Evolutionary conservation across 306 rosid species (phyloP).

Genomic region (Datisca glomerata): DNA sequence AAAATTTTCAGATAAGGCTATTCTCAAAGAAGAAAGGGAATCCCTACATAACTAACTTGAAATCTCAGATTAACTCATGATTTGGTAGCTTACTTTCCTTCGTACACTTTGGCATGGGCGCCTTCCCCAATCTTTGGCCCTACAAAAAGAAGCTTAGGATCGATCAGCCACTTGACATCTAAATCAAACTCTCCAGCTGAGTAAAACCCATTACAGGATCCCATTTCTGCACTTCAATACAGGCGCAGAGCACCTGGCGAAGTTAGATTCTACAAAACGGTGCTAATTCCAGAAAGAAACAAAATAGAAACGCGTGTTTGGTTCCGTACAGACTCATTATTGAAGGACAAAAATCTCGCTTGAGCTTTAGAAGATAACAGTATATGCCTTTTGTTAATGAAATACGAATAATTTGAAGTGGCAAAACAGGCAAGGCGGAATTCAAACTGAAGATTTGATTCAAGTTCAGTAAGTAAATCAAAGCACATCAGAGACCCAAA

Average conservation of each 20-base stretch:
- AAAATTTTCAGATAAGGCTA: no score
- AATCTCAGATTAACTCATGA: slow-evolving; percentile 1
- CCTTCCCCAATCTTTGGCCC: slow-evolving; percentile 72
- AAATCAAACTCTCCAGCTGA: slow-evolving; percentile 53
- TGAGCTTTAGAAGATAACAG: no score
- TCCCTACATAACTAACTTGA: slow-evolving; percentile 9
- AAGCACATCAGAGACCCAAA: background rate
- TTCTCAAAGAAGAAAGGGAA: no score
- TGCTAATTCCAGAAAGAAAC: no score
- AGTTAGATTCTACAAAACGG: no score
- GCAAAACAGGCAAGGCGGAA: no score
- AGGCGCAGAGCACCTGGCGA: no score
- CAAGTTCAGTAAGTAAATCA: background rate
- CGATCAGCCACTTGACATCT: slow-evolving; percentile 53
- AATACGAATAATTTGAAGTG: no score
- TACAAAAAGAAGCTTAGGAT: slow-evolving; percentile 53
- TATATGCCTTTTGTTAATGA: no score
- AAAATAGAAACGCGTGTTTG: background rate
- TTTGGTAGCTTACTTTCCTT: slow-evolving; percentile 56
- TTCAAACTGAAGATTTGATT: no score
- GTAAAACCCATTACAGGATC: slow-evolving; percentile 82
- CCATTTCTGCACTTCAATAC: slow-evolving; percentile 29
- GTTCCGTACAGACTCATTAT: slow-evolving; percentile 1
- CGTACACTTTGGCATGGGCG: slow-evolving; percentile 65
- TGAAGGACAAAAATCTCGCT: no score